Evolutionary conservation across 225 moss, liverwort and hornwort genomes (phyloP).

Genomic region (Pseudoscleropodium purum): DNA sequence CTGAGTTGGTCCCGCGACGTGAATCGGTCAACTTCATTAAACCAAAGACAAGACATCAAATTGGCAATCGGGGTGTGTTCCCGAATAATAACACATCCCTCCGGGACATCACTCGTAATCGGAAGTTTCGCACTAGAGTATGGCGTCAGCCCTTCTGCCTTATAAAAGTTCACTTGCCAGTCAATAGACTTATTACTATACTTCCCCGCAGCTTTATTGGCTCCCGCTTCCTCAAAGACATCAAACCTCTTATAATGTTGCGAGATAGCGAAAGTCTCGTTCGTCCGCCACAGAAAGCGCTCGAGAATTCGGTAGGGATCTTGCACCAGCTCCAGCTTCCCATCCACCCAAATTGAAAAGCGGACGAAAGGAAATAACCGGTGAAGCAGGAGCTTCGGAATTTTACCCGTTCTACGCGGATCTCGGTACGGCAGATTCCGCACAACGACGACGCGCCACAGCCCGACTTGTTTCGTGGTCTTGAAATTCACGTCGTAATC

Average conservation of each 20-base stretch:
- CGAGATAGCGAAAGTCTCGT: conserved; percentile 82
- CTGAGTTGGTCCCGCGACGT: conserved; percentile 95
- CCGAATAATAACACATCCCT: conserved; percentile 93
- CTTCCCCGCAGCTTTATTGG: conserved; percentile 90
- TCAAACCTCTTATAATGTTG: conserved; percentile 86
- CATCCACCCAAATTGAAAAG: conserved; percentile 90
- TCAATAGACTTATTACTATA: conserved; percentile 81
- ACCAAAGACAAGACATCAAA: conserved; percentile 92
- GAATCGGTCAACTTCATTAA: conserved; percentile 95
- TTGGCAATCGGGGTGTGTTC: conserved; percentile 92
- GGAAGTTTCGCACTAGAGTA: conserved; percentile 68
- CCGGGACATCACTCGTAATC: conserved; percentile 92
- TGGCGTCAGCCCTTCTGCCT: conserved; percentile 60
- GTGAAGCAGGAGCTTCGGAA: conserved; percentile 92
- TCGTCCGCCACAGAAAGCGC: conserved; percentile 94
- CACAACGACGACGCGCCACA: conserved; percentile 81
- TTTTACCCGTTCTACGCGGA: conserved; percentile 85
- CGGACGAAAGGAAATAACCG: conserved; percentile 78
- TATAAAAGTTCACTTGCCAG: conserved; percentile 66
- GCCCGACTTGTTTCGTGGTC: conserved; percentile 60
- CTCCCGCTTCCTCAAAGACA: conserved; percentile 86
- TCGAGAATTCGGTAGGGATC: conserved; percentile 84
- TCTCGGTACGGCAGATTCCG: conserved; percentile 75
- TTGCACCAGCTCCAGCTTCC: conserved; percentile 80
- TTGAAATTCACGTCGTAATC: conserved; percentile 27